These are phyloP conservation scores for Acacia confusa DNA, from an alignment of 306 rosid species.

Conservation along the genomic window DNA sequence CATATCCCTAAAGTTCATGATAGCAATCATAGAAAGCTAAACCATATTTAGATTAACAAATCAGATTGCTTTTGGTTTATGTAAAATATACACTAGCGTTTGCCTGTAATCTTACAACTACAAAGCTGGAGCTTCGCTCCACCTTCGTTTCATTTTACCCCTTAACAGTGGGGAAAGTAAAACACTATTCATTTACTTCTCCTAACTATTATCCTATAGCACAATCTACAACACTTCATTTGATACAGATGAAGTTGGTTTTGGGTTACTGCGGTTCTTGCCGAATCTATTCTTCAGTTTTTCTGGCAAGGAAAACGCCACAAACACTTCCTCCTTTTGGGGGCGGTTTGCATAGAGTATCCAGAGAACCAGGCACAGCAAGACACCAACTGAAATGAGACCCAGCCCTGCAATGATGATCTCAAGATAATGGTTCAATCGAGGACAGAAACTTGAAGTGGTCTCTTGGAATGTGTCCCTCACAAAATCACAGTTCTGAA, in stretches of 20 bases:
- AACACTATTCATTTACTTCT: conserved; percentile 13
- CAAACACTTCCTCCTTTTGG: conserved; percentile 80
- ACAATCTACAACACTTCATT: conserved; percentile 45
- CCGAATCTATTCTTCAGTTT: conserved; percentile 40
- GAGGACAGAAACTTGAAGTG: conserved; percentile 72
- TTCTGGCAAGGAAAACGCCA: conserved; percentile 48
- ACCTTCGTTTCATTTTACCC: conserved; percentile 47
- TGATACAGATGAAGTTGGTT: conserved; percentile 32
- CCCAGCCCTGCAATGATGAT: conserved; percentile 77
- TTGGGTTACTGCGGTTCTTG: conserved; percentile 23
- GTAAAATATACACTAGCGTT: conserved; percentile 19
- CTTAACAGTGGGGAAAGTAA: conserved; percentile 7
- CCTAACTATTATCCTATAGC: conserved; percentile 23
- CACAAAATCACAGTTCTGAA: conserved; percentile 93
- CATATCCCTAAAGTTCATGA: neutral
- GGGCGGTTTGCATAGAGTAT: conserved; percentile 92
- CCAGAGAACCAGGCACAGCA: conserved; percentile 95
- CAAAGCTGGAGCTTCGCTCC: conserved; percentile 73
- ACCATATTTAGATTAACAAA: conserved; percentile 6
- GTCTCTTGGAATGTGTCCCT: conserved; percentile 78
- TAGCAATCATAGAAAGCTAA: neutral
- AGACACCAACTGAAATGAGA: conserved; percentile 80
- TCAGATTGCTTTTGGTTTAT: conserved; percentile 28
- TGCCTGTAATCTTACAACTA: conserved; percentile 32
- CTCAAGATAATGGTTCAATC: conserved; percentile 68